Conservation (phyloP, 2,329 filamentous ascomycete species). For the Periconia macrospinosa region DNA sequence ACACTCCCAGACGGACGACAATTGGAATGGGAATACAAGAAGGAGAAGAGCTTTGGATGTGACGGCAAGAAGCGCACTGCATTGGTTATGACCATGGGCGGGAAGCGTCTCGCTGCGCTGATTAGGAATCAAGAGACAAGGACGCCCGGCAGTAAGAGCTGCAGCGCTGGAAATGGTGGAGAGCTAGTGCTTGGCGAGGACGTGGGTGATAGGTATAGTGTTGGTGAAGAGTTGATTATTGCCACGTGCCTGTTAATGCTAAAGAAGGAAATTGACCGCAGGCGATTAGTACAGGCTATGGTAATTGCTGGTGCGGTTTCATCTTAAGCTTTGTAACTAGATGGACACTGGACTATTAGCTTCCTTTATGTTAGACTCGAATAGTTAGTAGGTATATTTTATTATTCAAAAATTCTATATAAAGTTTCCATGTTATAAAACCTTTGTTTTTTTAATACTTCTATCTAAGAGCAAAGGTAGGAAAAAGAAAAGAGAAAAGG, state of each 20-base stretch:
- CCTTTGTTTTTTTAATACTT: too few relatives aligned
- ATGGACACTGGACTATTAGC: too few relatives aligned
- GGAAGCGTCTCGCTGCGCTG: conserved; percentile 43
- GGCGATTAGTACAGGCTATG: conserved; percentile 55
- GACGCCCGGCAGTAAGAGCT: conserved; percentile 40
- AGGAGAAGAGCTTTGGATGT: conserved; percentile 14
- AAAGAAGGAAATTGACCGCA: conserved; percentile 66
- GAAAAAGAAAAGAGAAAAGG: too few relatives aligned
- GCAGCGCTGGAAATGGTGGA: conserved; percentile 47
- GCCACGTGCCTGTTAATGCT: conserved; percentile 63
- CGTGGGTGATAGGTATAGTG: conserved; percentile 30
- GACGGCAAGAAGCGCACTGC: conserved; percentile 20
- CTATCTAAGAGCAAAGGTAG: too few relatives aligned
- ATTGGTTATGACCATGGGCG: conserved; percentile 16
- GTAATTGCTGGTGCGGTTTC: conserved; percentile 33
- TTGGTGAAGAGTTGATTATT: conserved; percentile 53
- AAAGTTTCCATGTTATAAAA: too few relatives aligned
- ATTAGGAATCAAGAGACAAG: conserved; percentile 45
- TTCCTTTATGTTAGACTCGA: too few relatives aligned
- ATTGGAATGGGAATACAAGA: conserved; percentile 60
- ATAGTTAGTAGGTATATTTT: too few relatives aligned
- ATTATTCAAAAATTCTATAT: too few relatives aligned
- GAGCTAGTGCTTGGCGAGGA: conserved; percentile 51
- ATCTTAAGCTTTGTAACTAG: too few relatives aligned
- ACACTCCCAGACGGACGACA: conserved; percentile 50